Base-by-base conservation (phyloP, 2,329 filamentous ascomycete genomes). In the Aspergillus intermedius region DNA sequence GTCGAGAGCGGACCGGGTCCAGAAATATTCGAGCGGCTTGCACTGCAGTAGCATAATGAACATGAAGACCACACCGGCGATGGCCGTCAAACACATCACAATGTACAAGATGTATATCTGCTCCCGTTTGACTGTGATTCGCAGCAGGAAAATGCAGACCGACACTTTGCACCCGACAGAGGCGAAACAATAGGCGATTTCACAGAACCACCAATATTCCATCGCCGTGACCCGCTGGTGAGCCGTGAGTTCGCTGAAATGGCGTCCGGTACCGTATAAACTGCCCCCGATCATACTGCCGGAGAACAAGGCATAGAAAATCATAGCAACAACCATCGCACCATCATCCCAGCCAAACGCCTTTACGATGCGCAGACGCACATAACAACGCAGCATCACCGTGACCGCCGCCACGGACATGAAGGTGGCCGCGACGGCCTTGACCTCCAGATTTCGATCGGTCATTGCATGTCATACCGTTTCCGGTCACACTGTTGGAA, bases 11-110 rank as follows among this genome's bases (percentile, higher is more conserved):
- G 46, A 46, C 17, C 53, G 50, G 4, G 65, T 68, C 78, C 78
- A 81, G 61, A 78, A 80, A 46, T 71, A 74, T 6, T 62, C 59
- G 5, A 78, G 63, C 42, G 77, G 77, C 21, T 58, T 64, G 59
- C 78, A 81, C 58, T 81, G 77, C 51, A 80, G 72, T n/a, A 76
- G 60, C 41, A 77, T 66, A n/a, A 79, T 55, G 53, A 79, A 74
- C 54, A 78, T 71, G 52, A 77, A 79, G 22, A 72, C 61, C 4
- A 71, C 52, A 2, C 76, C 73, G 44, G 75, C 73, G 10, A 75
- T 28, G 2, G 71, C 65, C 1, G 74, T 72, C 10, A 72, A 59
- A 7, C 60, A 46, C 62, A 79, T 75, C 30, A 77, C 64, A 21
- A 58, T 54, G 35, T 72, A 70, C 28, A 80, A 74, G 46, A 71